Percentiles rank a stretch among this genome's conserved stretches.
These are phyloP conservation scores for Lasiosphaeria miniovina DNA, from an alignment of 495 filamentous ascomycete genomes.

Conservation along the genomic window DNA sequence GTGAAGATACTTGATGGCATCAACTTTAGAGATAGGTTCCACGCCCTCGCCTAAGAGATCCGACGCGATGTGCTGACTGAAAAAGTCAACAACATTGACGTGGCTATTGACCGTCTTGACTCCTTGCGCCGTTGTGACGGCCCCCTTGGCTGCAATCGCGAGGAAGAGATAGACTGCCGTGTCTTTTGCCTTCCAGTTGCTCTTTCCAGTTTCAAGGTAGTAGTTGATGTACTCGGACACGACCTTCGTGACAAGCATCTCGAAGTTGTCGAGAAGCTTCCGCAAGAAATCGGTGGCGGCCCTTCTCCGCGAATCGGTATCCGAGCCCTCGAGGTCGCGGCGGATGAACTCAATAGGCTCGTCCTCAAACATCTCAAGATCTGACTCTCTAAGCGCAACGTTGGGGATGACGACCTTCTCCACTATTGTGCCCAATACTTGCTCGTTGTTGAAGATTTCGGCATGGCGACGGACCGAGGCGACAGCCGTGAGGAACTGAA, in stretches of 20 bases:
- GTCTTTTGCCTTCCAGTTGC: slow-evolving; percentile 95
- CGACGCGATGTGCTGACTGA: slow-evolving; percentile 80
- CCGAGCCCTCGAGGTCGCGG: slow-evolving; percentile 91
- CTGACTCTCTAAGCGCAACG: slow-evolving; percentile 81
- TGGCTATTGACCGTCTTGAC: slow-evolving; percentile 82
- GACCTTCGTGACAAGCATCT: slow-evolving; percentile 73
- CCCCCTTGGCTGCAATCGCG: slow-evolving; percentile 87
- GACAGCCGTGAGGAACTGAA: slow-evolving; percentile 91
- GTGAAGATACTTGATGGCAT: slow-evolving; percentile 96
- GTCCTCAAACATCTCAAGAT: slow-evolving; percentile 94
- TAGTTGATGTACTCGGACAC: slow-evolving; percentile 79
- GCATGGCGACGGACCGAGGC: slow-evolving; percentile 74
- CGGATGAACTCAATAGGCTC: slow-evolving; percentile 99
- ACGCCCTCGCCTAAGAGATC: slow-evolving; percentile 69
- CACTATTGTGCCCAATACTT: slow-evolving; percentile 73
- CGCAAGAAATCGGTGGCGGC: slow-evolving; percentile 92
- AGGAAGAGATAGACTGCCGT: slow-evolving; percentile 94
- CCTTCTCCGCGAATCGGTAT: slow-evolving; percentile 85
- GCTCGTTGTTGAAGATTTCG: slow-evolving; percentile 75
- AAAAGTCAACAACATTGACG: slow-evolving; percentile 87
- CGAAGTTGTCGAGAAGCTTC: slow-evolving; percentile 83
- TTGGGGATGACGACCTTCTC: slow-evolving; percentile 96
- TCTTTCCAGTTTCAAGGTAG: slow-evolving; percentile 64
- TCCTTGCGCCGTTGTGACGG: slow-evolving; percentile 77
- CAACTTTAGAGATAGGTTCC: slow-evolving; percentile 87